These are phyloP conservation scores for Epicoccum nigrum DNA, from an alignment of 2,329 filamentous ascomycete species.

Conservation along the genomic window DNA sequence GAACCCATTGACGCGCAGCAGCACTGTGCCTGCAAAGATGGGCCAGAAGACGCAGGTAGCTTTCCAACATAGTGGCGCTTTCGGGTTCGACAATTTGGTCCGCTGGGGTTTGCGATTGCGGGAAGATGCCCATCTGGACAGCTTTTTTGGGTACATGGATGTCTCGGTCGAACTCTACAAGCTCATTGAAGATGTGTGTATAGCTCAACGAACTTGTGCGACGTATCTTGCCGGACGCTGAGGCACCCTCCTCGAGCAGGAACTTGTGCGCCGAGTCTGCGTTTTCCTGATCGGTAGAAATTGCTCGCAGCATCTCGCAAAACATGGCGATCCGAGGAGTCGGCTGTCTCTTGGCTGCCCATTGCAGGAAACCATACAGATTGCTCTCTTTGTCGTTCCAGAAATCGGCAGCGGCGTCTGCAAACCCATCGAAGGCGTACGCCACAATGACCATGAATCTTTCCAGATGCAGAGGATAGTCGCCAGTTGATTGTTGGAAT, in stretches of 20 bases:
- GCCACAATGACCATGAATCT: conserved; percentile 91
- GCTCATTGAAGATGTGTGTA: conserved; percentile 88
- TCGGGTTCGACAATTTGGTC: conserved; percentile 81
- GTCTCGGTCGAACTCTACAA: conserved; percentile 81
- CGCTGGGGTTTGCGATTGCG: conserved; percentile 41
- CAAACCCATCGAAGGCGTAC: conserved; percentile 84
- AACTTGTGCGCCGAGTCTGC: conserved; percentile 88
- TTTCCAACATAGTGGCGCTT: conserved; percentile 94
- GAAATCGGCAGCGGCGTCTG: conserved; percentile 84
- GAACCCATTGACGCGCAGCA: conserved; percentile 73
- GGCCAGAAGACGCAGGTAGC: conserved; percentile 85
- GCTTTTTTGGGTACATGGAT: conserved; percentile 73
- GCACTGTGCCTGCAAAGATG: conserved; percentile 79
- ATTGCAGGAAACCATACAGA: conserved; percentile 91
- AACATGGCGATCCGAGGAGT: conserved; percentile 96
- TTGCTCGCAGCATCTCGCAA: conserved; percentile 91
- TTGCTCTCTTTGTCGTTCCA: conserved; percentile 94
- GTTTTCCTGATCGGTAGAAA: conserved; percentile 81
- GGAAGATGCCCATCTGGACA: conserved; percentile 64
- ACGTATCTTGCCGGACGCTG: conserved; percentile 77
- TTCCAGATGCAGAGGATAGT: conserved; percentile 69
- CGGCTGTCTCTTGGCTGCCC: conserved; percentile 93
- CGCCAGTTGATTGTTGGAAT: conserved; percentile 58
- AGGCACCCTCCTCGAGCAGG: conserved; percentile 77
- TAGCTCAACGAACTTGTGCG: conserved; percentile 87